These are phyloP conservation scores for Silybum marianum DNA, from an alignment of 129 eudicot genomes.

Conservation along the genomic window DNA sequence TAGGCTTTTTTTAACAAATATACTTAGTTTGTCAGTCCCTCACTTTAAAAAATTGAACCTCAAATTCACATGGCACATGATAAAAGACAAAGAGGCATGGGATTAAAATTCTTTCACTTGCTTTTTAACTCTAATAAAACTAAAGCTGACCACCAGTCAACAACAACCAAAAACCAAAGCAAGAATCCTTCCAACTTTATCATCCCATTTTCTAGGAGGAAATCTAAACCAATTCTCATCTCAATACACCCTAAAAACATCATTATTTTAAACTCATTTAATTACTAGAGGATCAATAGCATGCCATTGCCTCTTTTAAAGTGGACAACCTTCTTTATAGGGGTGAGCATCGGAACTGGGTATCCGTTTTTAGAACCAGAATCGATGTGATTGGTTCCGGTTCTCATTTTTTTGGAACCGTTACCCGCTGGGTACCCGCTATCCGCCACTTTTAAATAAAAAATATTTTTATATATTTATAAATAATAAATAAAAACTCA, in stretches of 20 bases:
- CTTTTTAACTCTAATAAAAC: constrained; percentile 18
- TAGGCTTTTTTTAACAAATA: background rate
- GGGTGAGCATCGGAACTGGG: too few species aligned
- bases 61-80: constrained; percentile 13
- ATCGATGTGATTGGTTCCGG: too few species aligned
- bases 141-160: constrained; percentile 41
- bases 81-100: constrained; percentile 11
- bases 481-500: too few species aligned
- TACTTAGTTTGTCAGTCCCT: background rate
- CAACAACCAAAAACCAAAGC: constrained; percentile 28
- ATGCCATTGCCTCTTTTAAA: background rate
- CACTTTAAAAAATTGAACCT: constrained; percentile 5
- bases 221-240: constrained; percentile 11
- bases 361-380: too few species aligned
- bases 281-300: background rate
- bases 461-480: too few species aligned
- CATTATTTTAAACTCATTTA: background rate
- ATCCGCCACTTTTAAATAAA: too few species aligned
- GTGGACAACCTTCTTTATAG: background rate
- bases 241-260: background rate
- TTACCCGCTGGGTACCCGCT: too few species aligned
- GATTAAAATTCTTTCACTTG: constrained; percentile 21
- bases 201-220: constrained; percentile 2
- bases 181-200: constrained; percentile 26
- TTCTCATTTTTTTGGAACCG: too few species aligned